A percentile compares a stretch with the other conserved stretches of the same genome.
Conservation (phyloP, 768 basidiomycete genomes). For the Auricularia cornea region DNA sequence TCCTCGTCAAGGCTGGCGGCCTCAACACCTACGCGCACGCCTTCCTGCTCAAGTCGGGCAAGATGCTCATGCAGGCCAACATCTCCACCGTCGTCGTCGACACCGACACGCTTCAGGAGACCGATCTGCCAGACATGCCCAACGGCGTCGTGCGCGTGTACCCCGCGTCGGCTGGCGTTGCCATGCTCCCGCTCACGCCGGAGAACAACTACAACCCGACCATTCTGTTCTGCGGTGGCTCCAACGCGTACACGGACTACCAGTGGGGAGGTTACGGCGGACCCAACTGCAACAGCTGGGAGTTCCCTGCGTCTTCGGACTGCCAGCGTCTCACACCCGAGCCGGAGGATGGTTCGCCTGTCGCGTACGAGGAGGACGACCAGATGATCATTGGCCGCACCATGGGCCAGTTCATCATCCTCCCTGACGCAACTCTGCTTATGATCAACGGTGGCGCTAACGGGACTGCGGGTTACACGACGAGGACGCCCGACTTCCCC, state of each 20-base stretch:
- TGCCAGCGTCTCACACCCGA: conserved; percentile 82
- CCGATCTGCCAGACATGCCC: conserved; percentile 64
- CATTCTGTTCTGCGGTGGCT: conserved; percentile 86
- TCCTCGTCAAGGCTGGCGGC: neutral
- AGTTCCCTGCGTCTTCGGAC: conserved; percentile 57
- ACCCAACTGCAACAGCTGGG: conserved; percentile 68
- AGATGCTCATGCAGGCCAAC: conserved; percentile 78
- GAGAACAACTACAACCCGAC: conserved; percentile 83
- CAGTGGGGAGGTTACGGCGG: conserved; percentile 70
- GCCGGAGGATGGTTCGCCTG: conserved; percentile 54
- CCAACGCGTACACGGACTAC: conserved; percentile 54
- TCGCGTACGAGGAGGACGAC: conserved; percentile 64
- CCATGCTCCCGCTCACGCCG: conserved; percentile 87
- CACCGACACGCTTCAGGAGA: conserved; percentile 46
- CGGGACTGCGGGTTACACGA: conserved; percentile 84
- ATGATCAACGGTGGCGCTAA: conserved; percentile 76
- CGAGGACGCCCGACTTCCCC: conserved; percentile 23
- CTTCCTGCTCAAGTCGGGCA: conserved; percentile 59
- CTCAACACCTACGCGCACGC: neutral
- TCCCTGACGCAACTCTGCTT: conserved; percentile 68
- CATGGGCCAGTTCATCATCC: conserved; percentile 87
- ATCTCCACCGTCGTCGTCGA: conserved; percentile 57
- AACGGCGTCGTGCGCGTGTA: conserved; percentile 72
- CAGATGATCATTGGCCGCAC: conserved; percentile 65
- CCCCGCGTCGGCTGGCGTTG: conserved; percentile 79